Evolutionary conservation across 768 basidiomycete genomes (phyloP).

Genomic region (Mrakia blollopis): DNA sequence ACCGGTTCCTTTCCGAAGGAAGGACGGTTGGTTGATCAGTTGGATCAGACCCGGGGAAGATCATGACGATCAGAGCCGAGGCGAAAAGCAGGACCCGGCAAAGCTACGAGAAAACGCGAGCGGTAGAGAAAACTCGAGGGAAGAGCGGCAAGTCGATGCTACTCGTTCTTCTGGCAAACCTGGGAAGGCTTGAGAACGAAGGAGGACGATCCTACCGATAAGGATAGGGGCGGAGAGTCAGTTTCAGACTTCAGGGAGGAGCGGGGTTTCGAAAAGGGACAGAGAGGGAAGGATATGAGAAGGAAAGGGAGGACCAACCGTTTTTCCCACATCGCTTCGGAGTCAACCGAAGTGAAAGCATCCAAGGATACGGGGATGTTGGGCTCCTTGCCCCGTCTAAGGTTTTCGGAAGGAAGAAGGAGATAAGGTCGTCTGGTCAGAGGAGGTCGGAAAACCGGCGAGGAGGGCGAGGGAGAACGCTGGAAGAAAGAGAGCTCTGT

Average conservation of each 20-base stretch:
- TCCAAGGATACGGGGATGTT: too few species aligned
- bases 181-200: background rate
- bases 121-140: background rate
- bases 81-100: background rate
- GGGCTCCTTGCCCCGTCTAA: too few species aligned
- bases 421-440: too few species aligned
- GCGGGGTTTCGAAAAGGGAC: background rate
- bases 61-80: background rate
- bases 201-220: background rate
- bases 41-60: background rate
- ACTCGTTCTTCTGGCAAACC: background rate
- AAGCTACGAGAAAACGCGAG: background rate
- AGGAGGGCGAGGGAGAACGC: background rate
- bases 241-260: background rate
- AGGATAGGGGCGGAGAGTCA: background rate
- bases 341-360: background rate
- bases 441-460: background rate
- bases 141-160: background rate
- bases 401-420: too few species aligned
- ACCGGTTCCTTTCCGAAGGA: background rate
- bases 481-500: background rate
- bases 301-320: background rate
- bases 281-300: background rate
- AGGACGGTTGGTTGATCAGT: too few species aligned
- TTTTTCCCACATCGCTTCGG: background rate